A percentile compares a stretch with the other conserved stretches of the same genome.
Evolutionary conservation across 352 stramenopile genomes (phyloP).

Genomic region (Pelagophyceae sp.): DNA sequence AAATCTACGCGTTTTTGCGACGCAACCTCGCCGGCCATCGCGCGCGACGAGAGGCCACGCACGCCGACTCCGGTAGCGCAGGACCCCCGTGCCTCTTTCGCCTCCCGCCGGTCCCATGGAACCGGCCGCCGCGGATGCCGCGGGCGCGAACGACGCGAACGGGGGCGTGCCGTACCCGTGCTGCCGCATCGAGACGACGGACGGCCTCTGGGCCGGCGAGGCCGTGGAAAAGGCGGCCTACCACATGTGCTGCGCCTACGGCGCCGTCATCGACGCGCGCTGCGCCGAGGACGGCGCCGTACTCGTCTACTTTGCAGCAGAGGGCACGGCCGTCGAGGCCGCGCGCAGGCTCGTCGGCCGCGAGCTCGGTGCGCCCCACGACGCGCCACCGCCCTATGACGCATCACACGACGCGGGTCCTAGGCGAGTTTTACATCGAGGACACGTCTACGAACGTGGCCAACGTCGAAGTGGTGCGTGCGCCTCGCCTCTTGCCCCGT

Average conservation of each 20-base stretch:
- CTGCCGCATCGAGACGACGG: neutral
- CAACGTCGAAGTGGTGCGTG: neutral
- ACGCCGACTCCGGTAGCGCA: no score
- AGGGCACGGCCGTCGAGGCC: neutral
- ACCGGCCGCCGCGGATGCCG: neutral
- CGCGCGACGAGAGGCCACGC: no score
- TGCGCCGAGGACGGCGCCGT: neutral
- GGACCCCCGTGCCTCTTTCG: no score
- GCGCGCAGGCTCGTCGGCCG: neutral
- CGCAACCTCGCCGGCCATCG: no score
- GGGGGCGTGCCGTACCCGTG: neutral
- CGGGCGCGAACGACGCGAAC: neutral
- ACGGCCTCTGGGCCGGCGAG: neutral
- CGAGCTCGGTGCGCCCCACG: no score
- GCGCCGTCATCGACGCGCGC: neutral
- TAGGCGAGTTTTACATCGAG: neutral
- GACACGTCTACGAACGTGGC: neutral
- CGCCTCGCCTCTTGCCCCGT: no score
- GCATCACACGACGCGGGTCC: no score
- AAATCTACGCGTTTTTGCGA: no score
- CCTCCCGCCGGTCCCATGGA: no score
- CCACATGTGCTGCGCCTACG: neutral
- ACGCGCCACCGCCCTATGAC: no score
- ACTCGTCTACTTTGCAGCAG: neutral
- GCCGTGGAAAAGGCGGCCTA: neutral